Evolutionary conservation across 768 basidiomycete genomes (phyloP).

Genomic region (Hypholoma fasciculare): DNA sequence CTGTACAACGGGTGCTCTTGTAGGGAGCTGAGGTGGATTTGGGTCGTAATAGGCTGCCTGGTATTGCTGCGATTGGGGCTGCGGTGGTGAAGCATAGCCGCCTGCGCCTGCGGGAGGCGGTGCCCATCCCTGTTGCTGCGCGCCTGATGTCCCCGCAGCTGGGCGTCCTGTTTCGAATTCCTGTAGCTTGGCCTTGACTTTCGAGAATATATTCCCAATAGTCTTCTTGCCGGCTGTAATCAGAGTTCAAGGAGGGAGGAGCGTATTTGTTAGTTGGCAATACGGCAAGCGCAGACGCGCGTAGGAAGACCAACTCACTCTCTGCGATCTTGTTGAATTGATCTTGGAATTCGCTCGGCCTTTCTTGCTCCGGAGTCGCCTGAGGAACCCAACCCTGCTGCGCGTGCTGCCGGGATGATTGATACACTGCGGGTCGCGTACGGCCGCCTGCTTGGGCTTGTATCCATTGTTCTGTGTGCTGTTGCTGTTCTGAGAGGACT

Average conservation of each 20-base stretch:
- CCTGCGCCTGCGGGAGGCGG: constrained; percentile 1
- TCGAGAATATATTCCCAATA: constrained; percentile 66
- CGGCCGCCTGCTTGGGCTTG: constrained; percentile 21
- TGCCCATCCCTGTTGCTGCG: constrained; percentile 10
- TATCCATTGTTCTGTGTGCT: constrained; percentile 36
- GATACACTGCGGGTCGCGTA: constrained; percentile 10
- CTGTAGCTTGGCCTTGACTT: constrained; percentile 82
- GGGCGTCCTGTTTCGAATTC: constrained; percentile 67
- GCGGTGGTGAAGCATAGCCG: constrained; percentile 1
- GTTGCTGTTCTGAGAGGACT: constrained; percentile 59
- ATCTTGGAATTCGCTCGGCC: constrained; percentile 61
- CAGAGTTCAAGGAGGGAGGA: background rate
- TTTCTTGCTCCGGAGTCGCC: constrained; percentile 48
- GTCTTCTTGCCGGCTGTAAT: constrained; percentile 74
- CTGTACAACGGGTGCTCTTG: constrained; percentile 5
- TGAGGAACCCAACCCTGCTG: constrained; percentile 26
- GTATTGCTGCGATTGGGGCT: constrained; percentile 12
- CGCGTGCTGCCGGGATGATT: constrained; percentile 8
- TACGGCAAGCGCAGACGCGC: background rate
- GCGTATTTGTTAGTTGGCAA: background rate
- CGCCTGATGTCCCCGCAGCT: background rate
- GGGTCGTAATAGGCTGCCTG: constrained; percentile 20
- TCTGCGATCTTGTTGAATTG: constrained; percentile 78
- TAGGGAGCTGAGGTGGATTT: constrained; percentile 1
- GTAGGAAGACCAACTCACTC: constrained; percentile 44